Conservation (phyloP, 2,329 filamentous ascomycete genomes). For the Fusarium miscanthi region DNA sequence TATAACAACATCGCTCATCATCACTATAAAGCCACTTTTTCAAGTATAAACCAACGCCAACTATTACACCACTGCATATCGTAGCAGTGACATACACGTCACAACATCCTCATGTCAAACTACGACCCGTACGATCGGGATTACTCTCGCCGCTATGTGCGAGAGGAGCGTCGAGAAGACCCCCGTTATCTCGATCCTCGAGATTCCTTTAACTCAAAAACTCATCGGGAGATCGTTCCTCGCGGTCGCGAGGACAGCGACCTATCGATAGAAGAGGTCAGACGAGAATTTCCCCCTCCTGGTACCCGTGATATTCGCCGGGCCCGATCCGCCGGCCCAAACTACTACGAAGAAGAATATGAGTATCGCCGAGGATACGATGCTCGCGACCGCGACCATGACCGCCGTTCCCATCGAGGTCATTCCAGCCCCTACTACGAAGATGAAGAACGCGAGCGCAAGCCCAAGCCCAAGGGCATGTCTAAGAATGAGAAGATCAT, state of each 20-base stretch:
- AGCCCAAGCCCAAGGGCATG: conserved; percentile 59
- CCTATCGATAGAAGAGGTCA: conserved; percentile 82
- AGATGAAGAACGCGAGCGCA: conserved; percentile 65
- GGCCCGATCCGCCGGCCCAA: conserved; percentile 71
- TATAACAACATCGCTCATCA: background rate
- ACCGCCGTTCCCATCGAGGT: conserved; percentile 58
- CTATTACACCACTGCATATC: background rate
- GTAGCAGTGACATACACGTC: conserved; percentile 8
- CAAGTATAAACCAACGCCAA: background rate
- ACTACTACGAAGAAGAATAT: conserved; percentile 66
- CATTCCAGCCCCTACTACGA: conserved; percentile 65
- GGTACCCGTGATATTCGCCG: conserved; percentile 64
- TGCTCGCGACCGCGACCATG: conserved; percentile 54
- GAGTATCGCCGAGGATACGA: conserved; percentile 64
- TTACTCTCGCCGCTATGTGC: conserved; percentile 63
- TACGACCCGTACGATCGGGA: conserved; percentile 68
- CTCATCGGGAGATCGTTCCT: conserved; percentile 65
- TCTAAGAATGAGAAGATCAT: conserved; percentile 74
- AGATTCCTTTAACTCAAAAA: conserved; percentile 60
- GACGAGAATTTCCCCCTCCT: conserved; percentile 86
- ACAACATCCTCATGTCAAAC: conserved; percentile 51
- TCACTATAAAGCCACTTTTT: background rate
- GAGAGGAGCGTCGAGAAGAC: conserved; percentile 65
- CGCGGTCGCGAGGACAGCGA: conserved; percentile 78
- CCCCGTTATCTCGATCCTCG: conserved; percentile 65